Percentiles rank a stretch among this genome's conserved stretches.
Evolutionary conservation across 495 filamentous ascomycete species (phyloP).

Genomic region (Neurospora hispaniola): DNA sequence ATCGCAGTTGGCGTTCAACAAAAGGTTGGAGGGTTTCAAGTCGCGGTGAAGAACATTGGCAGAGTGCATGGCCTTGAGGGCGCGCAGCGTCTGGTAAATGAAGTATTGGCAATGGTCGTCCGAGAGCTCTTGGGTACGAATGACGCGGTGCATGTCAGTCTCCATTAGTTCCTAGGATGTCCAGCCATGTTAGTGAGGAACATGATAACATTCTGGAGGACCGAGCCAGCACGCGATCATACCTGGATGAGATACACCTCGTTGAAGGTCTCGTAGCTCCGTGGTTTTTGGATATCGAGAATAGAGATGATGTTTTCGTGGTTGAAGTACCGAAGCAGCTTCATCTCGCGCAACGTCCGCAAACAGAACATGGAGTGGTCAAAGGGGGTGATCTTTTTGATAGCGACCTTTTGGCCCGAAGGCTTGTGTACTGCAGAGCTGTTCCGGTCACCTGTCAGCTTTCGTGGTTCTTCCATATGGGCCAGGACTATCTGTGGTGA

Average conservation of each 20-base stretch:
- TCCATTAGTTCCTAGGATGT: constrained; percentile 85
- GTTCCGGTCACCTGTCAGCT: constrained; percentile 1
- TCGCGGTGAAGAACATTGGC: constrained; percentile 98
- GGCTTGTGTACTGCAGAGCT: constrained; percentile 98
- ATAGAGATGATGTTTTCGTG: constrained; percentile 99
- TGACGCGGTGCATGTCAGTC: constrained; percentile 99
- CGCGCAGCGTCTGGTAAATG: constrained; percentile 98
- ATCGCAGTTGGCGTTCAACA: constrained; percentile 98
- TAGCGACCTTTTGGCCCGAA: constrained; percentile 96
- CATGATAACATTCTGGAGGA: background rate
- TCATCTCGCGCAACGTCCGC: constrained; percentile 97
- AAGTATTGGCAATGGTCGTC: constrained; percentile 99
- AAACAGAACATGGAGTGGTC: constrained; percentile 99
- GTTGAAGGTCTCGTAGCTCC: constrained; percentile 90
- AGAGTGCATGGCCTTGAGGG: constrained; percentile 97
- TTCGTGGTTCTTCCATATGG: background rate
- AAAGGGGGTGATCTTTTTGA: constrained; percentile 99
- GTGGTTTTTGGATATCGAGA: constrained; percentile 95
- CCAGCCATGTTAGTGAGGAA: background rate
- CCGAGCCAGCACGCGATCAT: constrained; percentile 14
- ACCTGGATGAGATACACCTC: constrained; percentile 99
- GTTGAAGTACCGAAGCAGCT: constrained; percentile 97
- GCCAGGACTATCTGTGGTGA: background rate
- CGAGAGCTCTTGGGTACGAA: constrained; percentile 95
- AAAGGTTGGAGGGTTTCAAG: constrained; percentile 90